Evolutionary conservation across 2,329 filamentous ascomycete genomes (phyloP), one percentile per base, ranked within the genome.

Genomic region (Colletotrichum tabaci): DNA sequence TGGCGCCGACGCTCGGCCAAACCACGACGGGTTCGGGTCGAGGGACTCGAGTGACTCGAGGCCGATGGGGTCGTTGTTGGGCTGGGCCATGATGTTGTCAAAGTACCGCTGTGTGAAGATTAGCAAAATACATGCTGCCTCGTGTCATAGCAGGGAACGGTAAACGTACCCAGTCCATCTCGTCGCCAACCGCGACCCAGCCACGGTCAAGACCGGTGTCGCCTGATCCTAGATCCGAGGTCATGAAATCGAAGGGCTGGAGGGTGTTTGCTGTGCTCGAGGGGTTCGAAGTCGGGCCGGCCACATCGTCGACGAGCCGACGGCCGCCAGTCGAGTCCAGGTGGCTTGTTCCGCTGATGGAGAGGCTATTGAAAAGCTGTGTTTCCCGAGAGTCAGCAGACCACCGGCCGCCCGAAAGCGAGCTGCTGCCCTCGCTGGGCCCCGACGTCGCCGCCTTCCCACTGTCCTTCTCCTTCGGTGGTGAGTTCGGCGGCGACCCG

Each of bases 101-200:
- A 74, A 69, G 65, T 74, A 72, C 7, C 72, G 69, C 72, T 74
- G 38, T 74, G 38, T 61, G 3, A 18, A 35, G 3, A 52, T 64
- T 26, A 69, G 60, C 61, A 38, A 58, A 21, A 46, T 12, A 15
- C 7, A 16, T 49, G 44, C 40, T 42, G n/a, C 16, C 5, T 30
- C 12, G 49, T n/a, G 8, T 18, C 13, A 12, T 26, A 23, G 35
- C 35, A 38, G 35, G 23, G 23, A 16, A 23, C 7, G 13, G 40
- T 15, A 21, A 46, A 53, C 81, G 73, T 75, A 83, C 82, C 82
- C 82, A 84, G 69, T 84, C 82, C 77, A 84, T 80, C 64, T 77
- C 78, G 30, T 79, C 75, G 40, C 73, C 74, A 61, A 76, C 74
- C 15, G 75, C 74, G 70, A 82, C 79, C 82, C 82, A 83, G 21